Conservation (phyloP, 192 early-diverging fungal genomes). For the Spizellomyces sp. region DNA sequence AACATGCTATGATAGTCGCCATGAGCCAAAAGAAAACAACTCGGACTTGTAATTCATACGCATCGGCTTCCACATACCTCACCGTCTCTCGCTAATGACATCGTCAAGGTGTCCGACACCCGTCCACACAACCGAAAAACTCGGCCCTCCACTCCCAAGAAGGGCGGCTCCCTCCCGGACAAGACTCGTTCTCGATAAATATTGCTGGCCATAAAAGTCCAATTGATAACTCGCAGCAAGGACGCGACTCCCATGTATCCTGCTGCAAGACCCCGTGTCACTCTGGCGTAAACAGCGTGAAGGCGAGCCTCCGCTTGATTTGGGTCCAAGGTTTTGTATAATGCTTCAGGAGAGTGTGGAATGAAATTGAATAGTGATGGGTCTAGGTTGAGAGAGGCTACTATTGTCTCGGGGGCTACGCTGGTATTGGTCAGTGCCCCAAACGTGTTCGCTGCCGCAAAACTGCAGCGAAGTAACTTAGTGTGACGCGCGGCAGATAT, state of each 20-base stretch:
- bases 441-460: constrained; percentile 24
- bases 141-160: constrained; percentile 24
- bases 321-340: background rate
- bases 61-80: constrained; percentile 3
- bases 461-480: background rate
- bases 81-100: constrained; percentile 14
- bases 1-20: constrained; percentile 9
- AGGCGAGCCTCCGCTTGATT: constrained; percentile 8
- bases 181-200: constrained; percentile 21
- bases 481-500: background rate
- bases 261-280: constrained; percentile 10
- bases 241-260: constrained; percentile 24
- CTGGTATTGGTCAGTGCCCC: constrained; percentile 14
- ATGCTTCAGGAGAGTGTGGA: background rate
- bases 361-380: constrained; percentile 20
- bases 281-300: constrained; percentile 13
- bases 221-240: constrained; percentile 22
- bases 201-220: constrained; percentile 13
- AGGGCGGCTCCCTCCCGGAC: constrained; percentile 16
- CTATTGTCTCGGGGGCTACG: constrained; percentile 18
- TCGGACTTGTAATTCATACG: background rate
- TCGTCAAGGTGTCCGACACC: constrained; percentile 21
- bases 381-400: background rate
- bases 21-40: background rate
- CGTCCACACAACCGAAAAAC: constrained; percentile 21